A percentile compares a stretch with the other conserved stretches of the same genome.
phyloP scores from a whole-genome alignment of 2,329 filamentous ascomycete species.

The Venturia asperata region DNA sequence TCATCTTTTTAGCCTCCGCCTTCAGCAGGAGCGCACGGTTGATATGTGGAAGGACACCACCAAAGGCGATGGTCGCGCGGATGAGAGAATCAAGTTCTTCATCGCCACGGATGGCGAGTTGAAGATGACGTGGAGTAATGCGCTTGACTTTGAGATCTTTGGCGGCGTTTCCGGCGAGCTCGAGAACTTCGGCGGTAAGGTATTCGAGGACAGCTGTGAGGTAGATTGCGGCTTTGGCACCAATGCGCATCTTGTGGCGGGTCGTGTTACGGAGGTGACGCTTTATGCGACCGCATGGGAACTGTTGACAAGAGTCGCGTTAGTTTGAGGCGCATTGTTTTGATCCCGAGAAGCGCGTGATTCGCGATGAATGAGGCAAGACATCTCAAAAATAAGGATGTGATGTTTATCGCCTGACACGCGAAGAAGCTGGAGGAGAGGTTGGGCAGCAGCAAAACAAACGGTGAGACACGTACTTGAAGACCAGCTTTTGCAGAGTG shows the following conservation, averaged over 20 bases:
- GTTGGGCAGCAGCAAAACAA: slow-evolving; percentile 9
- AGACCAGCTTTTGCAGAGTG: slow-evolving; percentile 92
- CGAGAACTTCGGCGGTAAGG: slow-evolving; percentile 93
- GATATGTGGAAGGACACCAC: slow-evolving; percentile 97
- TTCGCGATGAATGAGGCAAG: neutral
- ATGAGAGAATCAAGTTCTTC: slow-evolving; percentile 98
- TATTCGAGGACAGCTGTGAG: slow-evolving; percentile 98
- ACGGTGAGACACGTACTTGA: slow-evolving; percentile 60
- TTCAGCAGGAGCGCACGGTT: slow-evolving; percentile 93
- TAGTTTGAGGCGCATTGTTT: slow-evolving; percentile 11
- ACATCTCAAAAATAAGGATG: neutral
- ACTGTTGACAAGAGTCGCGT: slow-evolving; percentile 49
- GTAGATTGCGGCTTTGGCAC: slow-evolving; percentile 96
- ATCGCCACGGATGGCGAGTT: slow-evolving; percentile 96
- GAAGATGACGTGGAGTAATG: slow-evolving; percentile 94
- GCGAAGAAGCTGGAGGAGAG: slow-evolving; percentile 2
- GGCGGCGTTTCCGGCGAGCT: slow-evolving; percentile 94
- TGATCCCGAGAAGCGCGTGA: neutral
- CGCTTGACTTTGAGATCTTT: slow-evolving; percentile 99
- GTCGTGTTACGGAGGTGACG: slow-evolving; percentile 99
- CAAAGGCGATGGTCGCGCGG: slow-evolving; percentile 94
- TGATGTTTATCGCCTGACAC: neutral
- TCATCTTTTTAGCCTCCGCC: slow-evolving; percentile 97
- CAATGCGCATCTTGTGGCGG: slow-evolving; percentile 99
- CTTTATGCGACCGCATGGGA: slow-evolving; percentile 99